Evolutionary conservation across 176 grass and related monocot genomes (phyloP), one percentile per base, ranked within the genome.

Genomic region (Carex kokanica): DNA sequence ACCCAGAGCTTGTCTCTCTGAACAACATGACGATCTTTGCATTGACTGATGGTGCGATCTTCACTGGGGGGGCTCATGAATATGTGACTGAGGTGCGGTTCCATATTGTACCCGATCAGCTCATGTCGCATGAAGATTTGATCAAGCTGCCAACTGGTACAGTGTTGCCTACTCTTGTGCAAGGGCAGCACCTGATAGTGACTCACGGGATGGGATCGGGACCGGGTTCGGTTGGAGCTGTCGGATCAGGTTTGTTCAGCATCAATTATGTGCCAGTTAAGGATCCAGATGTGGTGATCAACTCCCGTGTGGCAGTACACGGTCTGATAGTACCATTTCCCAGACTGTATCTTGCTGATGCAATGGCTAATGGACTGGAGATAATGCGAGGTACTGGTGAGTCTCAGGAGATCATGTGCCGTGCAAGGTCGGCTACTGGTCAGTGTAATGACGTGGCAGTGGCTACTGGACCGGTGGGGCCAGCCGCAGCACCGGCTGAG

Each of bases 261-360:
- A 90, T 95, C 81, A 95, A 95, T 86, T 89, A 95, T 83, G 81
- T 95, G 8, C 88, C 93, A 64, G 62, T 95, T 43, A 95, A 92
- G 90, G 79, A 84, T 2, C 82, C 86, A 38, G 86, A 95, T 64
- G 86, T 81, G 60, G 93, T 95, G 38, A 68, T 88, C 72, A 95
- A 95, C 79, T 92, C 93, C 52, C 86, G 93, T 64, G 64, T 95
- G 52, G 90, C 79, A 47, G 71, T 90, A 25, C 93, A 95, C 60
- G 86, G 88, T 21, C 43, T 92, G 83, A 85, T 87, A 65, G 84
- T 84, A 4, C 90, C 86, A 9, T 92, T 95, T 65, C 93, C 93
- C 23, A 88, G 85, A 56, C 86, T 95, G 70, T 81, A 87, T 78
- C 84, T 90, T 51, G 83, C 85, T 36, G 83, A 84, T 68, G 80